Conservation (phyloP, 331 rosid species). For the Malus hybrid region DNA sequence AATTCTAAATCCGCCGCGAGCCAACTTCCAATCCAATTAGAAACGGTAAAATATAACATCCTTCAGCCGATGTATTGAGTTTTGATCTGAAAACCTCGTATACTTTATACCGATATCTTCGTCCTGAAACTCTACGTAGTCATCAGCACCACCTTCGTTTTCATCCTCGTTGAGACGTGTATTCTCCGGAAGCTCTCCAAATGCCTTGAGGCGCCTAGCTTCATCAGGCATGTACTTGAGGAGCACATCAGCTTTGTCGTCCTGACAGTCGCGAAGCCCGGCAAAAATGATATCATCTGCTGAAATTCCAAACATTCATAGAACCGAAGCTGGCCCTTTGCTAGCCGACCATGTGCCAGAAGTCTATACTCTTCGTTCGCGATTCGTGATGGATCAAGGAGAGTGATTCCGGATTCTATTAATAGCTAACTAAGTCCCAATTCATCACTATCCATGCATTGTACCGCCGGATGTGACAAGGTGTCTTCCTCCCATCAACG, state of each 20-base stretch:
- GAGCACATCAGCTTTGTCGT: slow-evolving; percentile 66
- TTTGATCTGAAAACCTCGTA: too few relatives aligned
- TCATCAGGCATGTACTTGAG: slow-evolving; percentile 69
- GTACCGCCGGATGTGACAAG: slow-evolving; percentile 61
- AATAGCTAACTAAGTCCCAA: too few relatives aligned
- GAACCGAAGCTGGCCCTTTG: too few relatives aligned
- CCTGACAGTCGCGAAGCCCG: slow-evolving; percentile 57
- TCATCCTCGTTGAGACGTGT: not conserved
- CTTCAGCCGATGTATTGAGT: too few relatives aligned
- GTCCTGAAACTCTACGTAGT: not conserved
- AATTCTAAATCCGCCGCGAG: too few relatives aligned
- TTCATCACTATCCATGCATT: slow-evolving; percentile 30
- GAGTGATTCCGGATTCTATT: too few relatives aligned
- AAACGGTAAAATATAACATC: too few relatives aligned
- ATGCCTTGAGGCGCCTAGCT: slow-evolving; percentile 14
- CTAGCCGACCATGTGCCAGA: too few relatives aligned
- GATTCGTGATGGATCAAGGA: too few relatives aligned
- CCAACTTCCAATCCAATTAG: too few relatives aligned
- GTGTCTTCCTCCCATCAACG: slow-evolving; percentile 46
- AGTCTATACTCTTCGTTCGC: too few relatives aligned
- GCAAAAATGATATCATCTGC: slow-evolving; percentile 58
- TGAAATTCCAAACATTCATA: slow-evolving; percentile 76
- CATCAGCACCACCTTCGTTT: not conserved
- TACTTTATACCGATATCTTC: not conserved
- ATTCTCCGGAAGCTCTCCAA: too few relatives aligned